Evolutionary conservation across 1,284 basidiomycete genomes (phyloP).

Genomic region (Fistulinella staudtii): DNA sequence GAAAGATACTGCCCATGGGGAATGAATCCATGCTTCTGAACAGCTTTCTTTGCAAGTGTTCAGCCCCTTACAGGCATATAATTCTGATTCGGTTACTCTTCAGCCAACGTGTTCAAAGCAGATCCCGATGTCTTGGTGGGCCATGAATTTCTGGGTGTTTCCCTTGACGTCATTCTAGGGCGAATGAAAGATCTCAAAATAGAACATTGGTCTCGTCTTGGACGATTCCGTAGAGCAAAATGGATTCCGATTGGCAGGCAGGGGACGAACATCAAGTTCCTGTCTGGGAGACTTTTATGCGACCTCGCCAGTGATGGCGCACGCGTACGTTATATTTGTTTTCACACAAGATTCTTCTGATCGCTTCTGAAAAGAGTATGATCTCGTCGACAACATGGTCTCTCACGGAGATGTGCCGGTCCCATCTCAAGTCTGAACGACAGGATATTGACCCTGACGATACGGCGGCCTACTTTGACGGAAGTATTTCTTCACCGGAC

Average conservation of each 20-base stretch:
- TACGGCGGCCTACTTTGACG: slow-evolving; percentile 88
- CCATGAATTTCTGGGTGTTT: slow-evolving; percentile 92
- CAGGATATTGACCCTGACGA: slow-evolving; percentile 97
- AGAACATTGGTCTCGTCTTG: slow-evolving; percentile 92
- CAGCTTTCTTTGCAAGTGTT: slow-evolving; percentile 63
- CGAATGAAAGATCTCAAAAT: slow-evolving; percentile 88
- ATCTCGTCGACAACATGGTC: slow-evolving; percentile 97
- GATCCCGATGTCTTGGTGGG: slow-evolving; percentile 96
- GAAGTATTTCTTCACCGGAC: slow-evolving; percentile 74
- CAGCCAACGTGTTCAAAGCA: slow-evolving; percentile 78
- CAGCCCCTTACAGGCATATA: not conserved
- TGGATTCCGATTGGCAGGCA: slow-evolving; percentile 83
- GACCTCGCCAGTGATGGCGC: slow-evolving; percentile 94
- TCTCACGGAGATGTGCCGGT: slow-evolving; percentile 92
- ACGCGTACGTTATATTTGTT: slow-evolving; percentile 55
- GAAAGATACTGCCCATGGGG: slow-evolving; percentile 71
- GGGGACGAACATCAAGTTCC: slow-evolving; percentile 80
- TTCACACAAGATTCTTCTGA: not conserved
- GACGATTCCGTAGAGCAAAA: slow-evolving; percentile 83
- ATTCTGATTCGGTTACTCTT: not conserved
- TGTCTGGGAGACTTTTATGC: slow-evolving; percentile 85
- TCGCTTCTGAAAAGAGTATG: slow-evolving; percentile 63
- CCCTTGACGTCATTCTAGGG: slow-evolving; percentile 87
- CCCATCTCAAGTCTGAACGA: slow-evolving; percentile 81
- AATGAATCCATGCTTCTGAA: slow-evolving; percentile 88